Evolutionary conservation across 2,329 filamentous ascomycete species (phyloP).

Genomic region (Pseudohalonectria lignicola): DNA sequence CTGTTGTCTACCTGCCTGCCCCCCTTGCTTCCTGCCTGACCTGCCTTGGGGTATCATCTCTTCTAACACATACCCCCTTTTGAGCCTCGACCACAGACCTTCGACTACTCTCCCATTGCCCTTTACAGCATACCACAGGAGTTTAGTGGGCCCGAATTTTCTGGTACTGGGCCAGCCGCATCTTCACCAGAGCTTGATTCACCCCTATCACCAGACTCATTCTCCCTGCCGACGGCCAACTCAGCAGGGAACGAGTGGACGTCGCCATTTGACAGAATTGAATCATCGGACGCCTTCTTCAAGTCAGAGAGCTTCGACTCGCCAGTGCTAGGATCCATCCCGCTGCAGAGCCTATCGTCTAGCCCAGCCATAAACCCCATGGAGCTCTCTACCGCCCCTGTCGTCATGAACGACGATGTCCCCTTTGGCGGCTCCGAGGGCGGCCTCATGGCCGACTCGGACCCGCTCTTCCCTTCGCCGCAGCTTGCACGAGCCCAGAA

Average conservation of each 20-base stretch:
- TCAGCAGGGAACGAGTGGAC: constrained; percentile 2
- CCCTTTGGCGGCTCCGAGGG: constrained; percentile 12
- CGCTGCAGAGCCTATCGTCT: constrained; percentile 10
- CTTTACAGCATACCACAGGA: neutral
- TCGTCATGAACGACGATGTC: constrained; percentile 8
- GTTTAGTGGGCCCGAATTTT: no score
- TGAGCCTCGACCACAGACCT: neutral
- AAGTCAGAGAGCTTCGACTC: constrained; percentile 19
- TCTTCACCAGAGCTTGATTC: constrained; percentile 1
- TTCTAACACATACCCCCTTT: neutral
- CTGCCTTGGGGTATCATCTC: no score
- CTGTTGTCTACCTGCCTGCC: no score
- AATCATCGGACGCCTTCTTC: constrained; percentile 17
- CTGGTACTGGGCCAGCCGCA: no score
- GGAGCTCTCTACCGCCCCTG: constrained; percentile 13
- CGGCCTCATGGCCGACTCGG: constrained; percentile 9
- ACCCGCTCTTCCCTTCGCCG: constrained; percentile 13
- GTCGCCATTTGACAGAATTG: neutral
- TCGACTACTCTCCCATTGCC: constrained; percentile 1
- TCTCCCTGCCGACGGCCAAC: neutral
- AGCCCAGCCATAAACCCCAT: constrained; percentile 24
- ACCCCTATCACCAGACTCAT: neutral
- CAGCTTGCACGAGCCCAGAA: constrained; percentile 7
- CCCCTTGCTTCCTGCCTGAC: no score
- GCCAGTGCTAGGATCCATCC: constrained; percentile 14